Conservation (phyloP, 148 eudicot genomes). For the Camellia lanceoleosa region DNA sequence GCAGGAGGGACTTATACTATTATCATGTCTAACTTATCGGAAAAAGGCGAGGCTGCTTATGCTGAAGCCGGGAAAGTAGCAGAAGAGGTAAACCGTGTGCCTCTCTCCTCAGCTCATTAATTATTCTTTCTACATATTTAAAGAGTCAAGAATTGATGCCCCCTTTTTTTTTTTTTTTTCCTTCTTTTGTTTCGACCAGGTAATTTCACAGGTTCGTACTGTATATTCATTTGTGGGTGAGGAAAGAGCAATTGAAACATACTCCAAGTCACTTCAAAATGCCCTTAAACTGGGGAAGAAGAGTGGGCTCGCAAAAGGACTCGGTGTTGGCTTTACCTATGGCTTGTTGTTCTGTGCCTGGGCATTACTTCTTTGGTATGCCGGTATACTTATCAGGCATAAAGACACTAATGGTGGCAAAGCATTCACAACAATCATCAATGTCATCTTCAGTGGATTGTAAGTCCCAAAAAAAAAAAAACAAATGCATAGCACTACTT, state of each 20-base stretch:
- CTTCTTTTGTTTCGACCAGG: slow-evolving; percentile 35
- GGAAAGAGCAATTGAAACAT: slow-evolving; percentile 47
- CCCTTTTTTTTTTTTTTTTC: background rate
- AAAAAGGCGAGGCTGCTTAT: slow-evolving; percentile 63
- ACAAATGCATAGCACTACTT: background rate
- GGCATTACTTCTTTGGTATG: slow-evolving; percentile 74
- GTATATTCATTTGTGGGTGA: slow-evolving; percentile 74
- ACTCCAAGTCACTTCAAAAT: slow-evolving; percentile 44
- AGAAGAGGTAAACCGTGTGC: slow-evolving; percentile 50
- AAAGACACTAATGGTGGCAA: slow-evolving; percentile 61
- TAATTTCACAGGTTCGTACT: slow-evolving; percentile 63
- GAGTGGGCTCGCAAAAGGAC: slow-evolving; percentile 67
- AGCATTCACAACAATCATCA: slow-evolving; percentile 66
- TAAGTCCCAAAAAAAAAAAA: slow-evolving; percentile 30
- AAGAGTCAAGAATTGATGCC: background rate
- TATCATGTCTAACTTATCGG: slow-evolving; percentile 56
- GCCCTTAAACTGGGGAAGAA: slow-evolving; percentile 57
- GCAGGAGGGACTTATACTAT: slow-evolving; percentile 64
- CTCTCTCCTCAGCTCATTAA: background rate
- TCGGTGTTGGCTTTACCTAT: slow-evolving; percentile 66
- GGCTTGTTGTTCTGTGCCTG: slow-evolving; percentile 59
- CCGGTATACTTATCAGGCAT: slow-evolving; percentile 56
- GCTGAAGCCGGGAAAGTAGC: slow-evolving; percentile 74
- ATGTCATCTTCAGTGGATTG: slow-evolving; percentile 74
- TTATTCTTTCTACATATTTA: background rate